Evolutionary conservation across 257 asterid genomes (phyloP).

Genomic region (Solanum chilense): DNA sequence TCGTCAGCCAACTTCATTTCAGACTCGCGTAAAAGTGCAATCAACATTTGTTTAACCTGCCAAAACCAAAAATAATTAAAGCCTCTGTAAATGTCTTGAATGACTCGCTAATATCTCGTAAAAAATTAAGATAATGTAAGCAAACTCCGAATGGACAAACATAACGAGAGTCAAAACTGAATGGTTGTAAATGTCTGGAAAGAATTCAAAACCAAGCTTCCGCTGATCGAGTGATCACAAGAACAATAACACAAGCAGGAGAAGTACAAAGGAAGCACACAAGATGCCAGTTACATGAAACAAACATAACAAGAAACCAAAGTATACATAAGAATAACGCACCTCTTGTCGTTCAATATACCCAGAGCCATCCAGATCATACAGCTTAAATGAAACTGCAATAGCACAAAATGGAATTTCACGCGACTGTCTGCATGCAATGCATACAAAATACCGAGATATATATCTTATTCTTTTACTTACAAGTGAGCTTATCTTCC

Average conservation of each 20-base stretch:
- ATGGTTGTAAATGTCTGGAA: not conserved
- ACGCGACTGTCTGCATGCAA: not conserved
- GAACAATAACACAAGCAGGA: not conserved
- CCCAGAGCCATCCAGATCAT: constrained; percentile 93
- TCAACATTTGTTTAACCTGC: constrained; percentile 97
- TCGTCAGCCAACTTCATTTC: constrained; percentile 96
- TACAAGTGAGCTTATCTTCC: constrained; percentile 89
- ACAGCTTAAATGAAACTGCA: constrained; percentile 90
- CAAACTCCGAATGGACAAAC: not conserved
- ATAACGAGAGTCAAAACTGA: not conserved
- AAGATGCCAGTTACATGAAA: not conserved
- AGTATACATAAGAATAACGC: not conserved
- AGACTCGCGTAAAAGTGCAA: constrained; percentile 82
- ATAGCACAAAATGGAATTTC: not conserved
- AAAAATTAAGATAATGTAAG: not conserved
- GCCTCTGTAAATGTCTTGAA: not conserved
- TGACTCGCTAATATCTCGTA: not conserved
- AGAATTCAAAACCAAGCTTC: not conserved
- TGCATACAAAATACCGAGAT: not conserved
- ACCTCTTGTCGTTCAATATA: constrained; percentile 96
- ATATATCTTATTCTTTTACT: constrained; percentile 3
- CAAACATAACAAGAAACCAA: not conserved
- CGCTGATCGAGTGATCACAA: not conserved
- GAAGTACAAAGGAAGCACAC: not conserved
- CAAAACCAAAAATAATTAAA: constrained; percentile 17